Evolutionary conservation across 306 rosid genomes (phyloP).

Genomic region (Malus asiatica): DNA sequence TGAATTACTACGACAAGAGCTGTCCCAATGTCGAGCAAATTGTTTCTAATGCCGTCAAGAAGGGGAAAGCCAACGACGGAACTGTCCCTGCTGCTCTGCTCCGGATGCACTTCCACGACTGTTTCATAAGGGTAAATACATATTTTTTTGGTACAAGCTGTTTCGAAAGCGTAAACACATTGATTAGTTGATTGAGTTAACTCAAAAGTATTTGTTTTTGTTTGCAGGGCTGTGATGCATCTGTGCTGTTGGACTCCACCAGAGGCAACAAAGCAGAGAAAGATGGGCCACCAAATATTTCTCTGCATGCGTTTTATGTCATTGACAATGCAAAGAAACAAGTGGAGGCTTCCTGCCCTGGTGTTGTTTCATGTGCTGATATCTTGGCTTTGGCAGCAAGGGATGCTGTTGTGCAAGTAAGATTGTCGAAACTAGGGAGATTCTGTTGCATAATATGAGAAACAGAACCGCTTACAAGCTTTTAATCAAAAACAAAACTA

Average conservation of each 20-base stretch:
- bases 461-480: neutral
- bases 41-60: constrained; percentile 22
- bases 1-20: constrained; percentile 56
- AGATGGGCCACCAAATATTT: constrained; percentile 44
- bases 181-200: neutral
- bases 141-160: neutral
- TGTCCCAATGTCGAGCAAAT: constrained; percentile 59
- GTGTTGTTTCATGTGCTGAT: constrained; percentile 54
- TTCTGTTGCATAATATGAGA: neutral
- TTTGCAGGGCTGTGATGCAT: constrained; percentile 49
- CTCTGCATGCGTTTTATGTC: constrained; percentile 45
- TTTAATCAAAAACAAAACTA: neutral
- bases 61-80: constrained; percentile 28
- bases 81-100: constrained; percentile 50
- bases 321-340: constrained; percentile 48
- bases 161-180: neutral
- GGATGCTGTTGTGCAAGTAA: constrained; percentile 44
- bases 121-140: constrained; percentile 40
- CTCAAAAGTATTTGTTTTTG: neutral
- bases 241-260: constrained; percentile 36
- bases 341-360: constrained; percentile 44
- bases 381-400: constrained; percentile 49
- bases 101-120: constrained; percentile 55
- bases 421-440: neutral
- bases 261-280: constrained; percentile 46